These are phyloP conservation scores for Pisolithus microcarpus DNA, from an alignment of 768 basidiomycete species.

Conservation along the genomic window DNA sequence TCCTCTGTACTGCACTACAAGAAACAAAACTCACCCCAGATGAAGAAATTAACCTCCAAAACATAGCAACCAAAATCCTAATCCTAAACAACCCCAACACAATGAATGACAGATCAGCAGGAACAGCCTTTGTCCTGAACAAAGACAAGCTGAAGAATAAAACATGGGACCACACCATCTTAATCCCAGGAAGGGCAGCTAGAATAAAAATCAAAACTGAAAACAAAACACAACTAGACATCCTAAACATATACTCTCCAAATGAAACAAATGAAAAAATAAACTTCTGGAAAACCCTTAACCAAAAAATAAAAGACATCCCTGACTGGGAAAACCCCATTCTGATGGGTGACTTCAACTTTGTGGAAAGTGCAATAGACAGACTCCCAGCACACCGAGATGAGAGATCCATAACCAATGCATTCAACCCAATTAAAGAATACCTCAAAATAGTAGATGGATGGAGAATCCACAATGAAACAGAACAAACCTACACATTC, in stretches of 20 bases:
- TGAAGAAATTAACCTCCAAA: background rate
- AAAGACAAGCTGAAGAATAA: background rate
- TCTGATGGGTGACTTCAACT: conserved; percentile 37
- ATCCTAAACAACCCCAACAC: background rate
- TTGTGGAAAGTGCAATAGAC: conserved; percentile 34
- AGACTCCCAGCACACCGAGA: conserved; percentile 23
- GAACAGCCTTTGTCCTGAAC: background rate
- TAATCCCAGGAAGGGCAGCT: conserved; percentile 26
- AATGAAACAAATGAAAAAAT: conserved; percentile 20
- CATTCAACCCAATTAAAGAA: conserved; percentile 9
- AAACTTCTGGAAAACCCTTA: conserved; percentile 22
- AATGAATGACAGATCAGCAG: background rate
- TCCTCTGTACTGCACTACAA: background rate
- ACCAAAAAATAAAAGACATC: background rate
- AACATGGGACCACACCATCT: background rate
- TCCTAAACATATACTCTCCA: conserved; percentile 33
- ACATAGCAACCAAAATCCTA: background rate
- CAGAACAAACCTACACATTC: too few species aligned
- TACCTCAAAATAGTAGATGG: background rate
- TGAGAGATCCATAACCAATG: background rate
- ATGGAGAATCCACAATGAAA: background rate
- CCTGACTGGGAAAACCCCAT: conserved; percentile 22
- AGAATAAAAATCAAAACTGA: conserved; percentile 12
- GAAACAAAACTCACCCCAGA: background rate
- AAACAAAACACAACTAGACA: conserved; percentile 6